Conservation (phyloP, 345 rosid genomes). For the Sisymbrium irio region DNA sequence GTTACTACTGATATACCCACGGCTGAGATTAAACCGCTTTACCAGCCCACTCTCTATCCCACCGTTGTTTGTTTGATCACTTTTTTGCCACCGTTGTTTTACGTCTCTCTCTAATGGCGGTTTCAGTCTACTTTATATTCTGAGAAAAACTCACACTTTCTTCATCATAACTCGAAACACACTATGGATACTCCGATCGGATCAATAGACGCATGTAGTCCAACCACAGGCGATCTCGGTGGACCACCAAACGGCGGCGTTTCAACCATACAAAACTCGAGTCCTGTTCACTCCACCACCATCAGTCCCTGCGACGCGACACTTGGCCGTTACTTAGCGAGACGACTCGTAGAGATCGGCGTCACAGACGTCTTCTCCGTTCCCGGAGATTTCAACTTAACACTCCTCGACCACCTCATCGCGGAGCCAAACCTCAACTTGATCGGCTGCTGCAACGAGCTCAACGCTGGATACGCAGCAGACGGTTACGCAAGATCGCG, state of each 20-base stretch:
- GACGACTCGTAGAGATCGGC: slow-evolving; percentile 61
- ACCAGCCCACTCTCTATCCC: background rate
- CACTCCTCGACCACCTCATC: slow-evolving; percentile 63
- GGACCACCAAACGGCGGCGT: slow-evolving; percentile 32
- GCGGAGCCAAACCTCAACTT: slow-evolving; percentile 57
- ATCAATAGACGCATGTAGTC: slow-evolving; percentile 29
- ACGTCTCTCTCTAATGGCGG: slow-evolving; percentile 18
- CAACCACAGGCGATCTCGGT: slow-evolving; percentile 25
- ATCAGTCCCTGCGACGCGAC: slow-evolving; percentile 41
- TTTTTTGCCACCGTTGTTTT: slow-evolving; percentile 26
- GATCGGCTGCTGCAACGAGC: slow-evolving; percentile 78
- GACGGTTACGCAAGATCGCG: slow-evolving; percentile 68
- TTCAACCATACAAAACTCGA: slow-evolving; percentile 28
- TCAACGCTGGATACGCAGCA: slow-evolving; percentile 68
- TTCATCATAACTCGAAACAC: background rate
- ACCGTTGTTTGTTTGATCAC: slow-evolving; percentile 4
- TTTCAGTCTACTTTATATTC: slow-evolving; percentile 13
- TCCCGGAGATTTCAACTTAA: slow-evolving; percentile 70
- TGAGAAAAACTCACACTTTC: background rate
- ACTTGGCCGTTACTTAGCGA: slow-evolving; percentile 64
- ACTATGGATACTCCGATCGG: slow-evolving; percentile 36
- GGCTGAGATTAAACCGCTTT: background rate
- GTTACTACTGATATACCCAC: background rate
- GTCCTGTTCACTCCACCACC: slow-evolving; percentile 7
- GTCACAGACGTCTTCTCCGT: slow-evolving; percentile 62